phyloP scores from a whole-genome alignment of 345 rosid genomes.

The Populus tremula region DNA sequence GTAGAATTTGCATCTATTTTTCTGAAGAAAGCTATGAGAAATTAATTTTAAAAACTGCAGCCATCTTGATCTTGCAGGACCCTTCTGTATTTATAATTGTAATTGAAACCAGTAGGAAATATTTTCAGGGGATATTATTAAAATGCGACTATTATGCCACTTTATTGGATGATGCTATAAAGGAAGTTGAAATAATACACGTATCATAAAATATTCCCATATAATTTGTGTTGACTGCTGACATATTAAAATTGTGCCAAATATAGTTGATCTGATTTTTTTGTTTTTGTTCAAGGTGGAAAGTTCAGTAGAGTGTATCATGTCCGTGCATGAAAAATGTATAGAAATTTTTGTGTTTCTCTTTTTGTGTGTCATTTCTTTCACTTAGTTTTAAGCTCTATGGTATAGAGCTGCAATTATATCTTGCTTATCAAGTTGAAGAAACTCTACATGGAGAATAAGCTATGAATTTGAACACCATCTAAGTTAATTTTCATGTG shows the following conservation, averaged over 20 bases:
- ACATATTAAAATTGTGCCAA: background rate
- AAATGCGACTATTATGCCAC: background rate
- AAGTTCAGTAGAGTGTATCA: background rate
- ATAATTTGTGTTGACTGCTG: background rate
- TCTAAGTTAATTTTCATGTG: slow-evolving; percentile 9
- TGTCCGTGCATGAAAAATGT: background rate
- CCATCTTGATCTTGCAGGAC: background rate
- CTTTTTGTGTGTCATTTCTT: background rate
- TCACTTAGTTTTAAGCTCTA: background rate
- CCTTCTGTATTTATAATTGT: background rate
- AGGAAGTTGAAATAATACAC: background rate
- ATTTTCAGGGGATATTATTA: background rate
- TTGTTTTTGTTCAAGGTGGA: background rate
- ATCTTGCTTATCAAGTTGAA: background rate
- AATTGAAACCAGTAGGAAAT: background rate
- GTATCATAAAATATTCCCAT: background rate
- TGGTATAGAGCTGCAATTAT: background rate
- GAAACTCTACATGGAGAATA: background rate
- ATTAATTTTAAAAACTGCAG: background rate
- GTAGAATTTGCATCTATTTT: background rate
- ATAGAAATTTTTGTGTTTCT: background rate
- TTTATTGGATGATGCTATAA: slow-evolving; percentile 1
- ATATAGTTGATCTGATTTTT: background rate
- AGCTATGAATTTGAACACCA: background rate
- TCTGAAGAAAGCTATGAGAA: background rate